A percentile compares a stretch with the other conserved stretches of the same genome.
phyloP scores from a whole-genome alignment of 2,329 filamentous ascomycete species.

The Botryotinia globosa region DNA sequence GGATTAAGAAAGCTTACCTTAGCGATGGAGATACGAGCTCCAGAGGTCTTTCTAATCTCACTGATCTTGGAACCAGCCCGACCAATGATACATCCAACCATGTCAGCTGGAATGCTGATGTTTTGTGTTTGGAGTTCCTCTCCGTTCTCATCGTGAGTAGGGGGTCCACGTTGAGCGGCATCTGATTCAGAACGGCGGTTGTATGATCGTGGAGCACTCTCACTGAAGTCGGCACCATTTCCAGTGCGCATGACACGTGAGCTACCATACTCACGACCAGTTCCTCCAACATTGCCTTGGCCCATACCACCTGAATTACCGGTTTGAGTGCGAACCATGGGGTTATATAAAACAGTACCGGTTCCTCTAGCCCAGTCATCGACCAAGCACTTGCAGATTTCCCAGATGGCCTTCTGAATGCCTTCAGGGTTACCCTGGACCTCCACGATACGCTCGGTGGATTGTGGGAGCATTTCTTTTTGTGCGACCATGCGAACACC shows the following conservation, averaged over 20 bases:
- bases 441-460: slow-evolving; percentile 95
- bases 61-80: slow-evolving; percentile 95
- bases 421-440: slow-evolving; percentile 92
- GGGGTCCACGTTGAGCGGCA: slow-evolving; percentile 73
- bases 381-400: slow-evolving; percentile 97
- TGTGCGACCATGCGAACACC: slow-evolving; percentile 98
- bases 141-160: slow-evolving; percentile 90
- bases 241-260: slow-evolving; percentile 89
- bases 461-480: slow-evolving; percentile 99
- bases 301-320: slow-evolving; percentile 43
- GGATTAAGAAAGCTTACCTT: slow-evolving; percentile 49
- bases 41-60: slow-evolving; percentile 95
- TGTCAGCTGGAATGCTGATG: slow-evolving; percentile 98
- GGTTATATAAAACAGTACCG: slow-evolving; percentile 96
- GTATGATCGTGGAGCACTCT: slow-evolving; percentile 66
- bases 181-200: slow-evolving; percentile 82
- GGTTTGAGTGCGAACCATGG: slow-evolving; percentile 80
- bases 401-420: slow-evolving; percentile 95
- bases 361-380: slow-evolving; percentile 98
- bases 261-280: slow-evolving; percentile 55
- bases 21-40: slow-evolving; percentile 94
- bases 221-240: slow-evolving; percentile 96
- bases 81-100: slow-evolving; percentile 99
- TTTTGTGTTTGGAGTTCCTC: slow-evolving; percentile 99
- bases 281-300: slow-evolving; percentile 47